Evolutionary conservation across 148 eudicot genomes (phyloP).

Genomic region (Cornus suecica): DNA sequence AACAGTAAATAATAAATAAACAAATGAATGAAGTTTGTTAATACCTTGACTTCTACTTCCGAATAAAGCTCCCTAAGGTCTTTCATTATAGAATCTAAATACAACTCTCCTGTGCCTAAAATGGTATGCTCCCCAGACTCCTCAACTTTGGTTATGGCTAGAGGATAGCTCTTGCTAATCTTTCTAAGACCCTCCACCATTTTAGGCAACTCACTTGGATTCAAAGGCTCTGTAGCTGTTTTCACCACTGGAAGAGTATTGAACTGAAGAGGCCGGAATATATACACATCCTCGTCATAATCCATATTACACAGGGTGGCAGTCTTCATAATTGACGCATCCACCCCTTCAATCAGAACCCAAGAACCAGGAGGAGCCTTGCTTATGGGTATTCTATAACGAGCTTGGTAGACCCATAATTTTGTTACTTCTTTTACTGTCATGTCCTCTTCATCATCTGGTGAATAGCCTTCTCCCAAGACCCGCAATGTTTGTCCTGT

Average conservation of each 20-base stretch:
- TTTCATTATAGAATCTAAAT: constrained; percentile 98
- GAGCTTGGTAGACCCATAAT: constrained; percentile 96
- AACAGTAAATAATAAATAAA: neutral
- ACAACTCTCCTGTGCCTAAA: constrained; percentile 92
- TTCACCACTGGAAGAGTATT: constrained; percentile 98
- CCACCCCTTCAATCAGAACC: constrained; percentile 99
- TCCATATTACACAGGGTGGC: constrained; percentile 83
- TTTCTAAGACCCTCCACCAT: constrained; percentile 99
- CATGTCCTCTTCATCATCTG: constrained; percentile 99
- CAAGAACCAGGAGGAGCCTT: constrained; percentile 99
- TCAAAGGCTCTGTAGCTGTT: constrained; percentile 97
- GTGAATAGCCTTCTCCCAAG: constrained; percentile 97
- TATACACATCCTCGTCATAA: constrained; percentile 80
- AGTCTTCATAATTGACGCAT: constrained; percentile 98
- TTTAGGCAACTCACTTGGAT: constrained; percentile 97
- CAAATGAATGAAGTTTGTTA: constrained; percentile 1
- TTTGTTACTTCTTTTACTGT: constrained; percentile 97
- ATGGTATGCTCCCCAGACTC: constrained; percentile 99
- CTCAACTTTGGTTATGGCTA: constrained; percentile 98
- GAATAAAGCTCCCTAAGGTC: constrained; percentile 98
- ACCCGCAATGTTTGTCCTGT: constrained; percentile 93
- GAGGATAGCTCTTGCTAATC: constrained; percentile 96
- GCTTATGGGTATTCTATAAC: constrained; percentile 91
- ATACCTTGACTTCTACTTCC: constrained; percentile 98
- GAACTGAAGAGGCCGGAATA: constrained; percentile 92